Percentiles rank a stretch among this genome's conserved stretches.
Evolutionary conservation across 2,329 filamentous ascomycete genomes (phyloP).

Genomic region (Verticillium nonalfalfae): DNA sequence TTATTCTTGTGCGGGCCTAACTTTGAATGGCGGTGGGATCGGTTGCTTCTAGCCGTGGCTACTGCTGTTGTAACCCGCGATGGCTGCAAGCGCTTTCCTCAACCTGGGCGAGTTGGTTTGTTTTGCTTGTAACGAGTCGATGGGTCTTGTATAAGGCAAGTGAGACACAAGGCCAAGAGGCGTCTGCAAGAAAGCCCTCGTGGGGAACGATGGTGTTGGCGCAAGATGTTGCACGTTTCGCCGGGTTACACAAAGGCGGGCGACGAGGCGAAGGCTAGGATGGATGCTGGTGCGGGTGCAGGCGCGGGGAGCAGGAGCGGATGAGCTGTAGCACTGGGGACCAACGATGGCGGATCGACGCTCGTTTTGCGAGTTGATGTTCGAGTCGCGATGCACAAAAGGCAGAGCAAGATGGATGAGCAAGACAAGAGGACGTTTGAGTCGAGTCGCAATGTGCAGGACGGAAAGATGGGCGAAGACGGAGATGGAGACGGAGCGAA

Average conservation of each 20-base stretch:
- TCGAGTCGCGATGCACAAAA: neutral
- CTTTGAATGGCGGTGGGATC: constrained; percentile 1
- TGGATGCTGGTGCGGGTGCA: constrained; percentile 7
- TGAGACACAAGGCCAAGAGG: neutral
- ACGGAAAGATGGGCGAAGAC: constrained; percentile 8
- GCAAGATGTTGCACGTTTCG: neutral
- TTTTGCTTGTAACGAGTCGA: neutral
- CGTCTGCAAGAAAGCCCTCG: neutral
- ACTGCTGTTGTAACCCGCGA: constrained; percentile 6
- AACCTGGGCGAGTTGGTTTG: neutral
- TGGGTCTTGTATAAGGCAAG: constrained; percentile 3
- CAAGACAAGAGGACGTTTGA: neutral
- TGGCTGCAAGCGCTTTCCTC: constrained; percentile 4
- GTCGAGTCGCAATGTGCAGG: constrained; percentile 1
- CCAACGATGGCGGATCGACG: constrained; percentile 19
- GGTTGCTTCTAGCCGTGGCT: constrained; percentile 4
- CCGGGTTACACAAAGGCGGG: constrained; percentile 3
- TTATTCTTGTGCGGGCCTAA: neutral
- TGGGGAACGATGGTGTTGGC: neutral
- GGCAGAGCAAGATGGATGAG: neutral
- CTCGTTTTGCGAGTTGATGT: constrained; percentile 20
- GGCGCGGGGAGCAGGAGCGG: constrained; percentile 6
- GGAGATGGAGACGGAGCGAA: constrained; percentile 10
- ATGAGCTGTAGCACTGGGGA: constrained; percentile 1
- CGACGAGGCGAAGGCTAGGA: constrained; percentile 3